phyloP scores from a whole-genome alignment of 257 asterid species.

The Penstemon newberryi region DNA sequence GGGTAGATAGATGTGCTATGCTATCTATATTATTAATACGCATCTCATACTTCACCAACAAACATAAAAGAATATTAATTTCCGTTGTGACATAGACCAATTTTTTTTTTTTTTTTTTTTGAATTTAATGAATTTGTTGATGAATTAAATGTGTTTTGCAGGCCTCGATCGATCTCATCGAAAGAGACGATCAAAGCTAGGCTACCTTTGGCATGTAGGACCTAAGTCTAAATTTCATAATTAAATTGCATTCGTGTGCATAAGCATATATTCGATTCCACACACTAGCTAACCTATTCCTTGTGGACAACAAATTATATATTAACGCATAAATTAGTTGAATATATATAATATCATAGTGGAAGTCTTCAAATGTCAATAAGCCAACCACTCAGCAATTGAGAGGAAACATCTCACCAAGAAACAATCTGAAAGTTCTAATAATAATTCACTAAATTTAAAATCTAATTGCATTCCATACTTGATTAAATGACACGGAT shows the following conservation, averaged over 20 bases:
- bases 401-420: conserved; percentile 29
- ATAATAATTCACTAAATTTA: neutral
- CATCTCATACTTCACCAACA: too few relatives aligned
- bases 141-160: too few relatives aligned
- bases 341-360: neutral
- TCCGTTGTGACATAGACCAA: too few relatives aligned
- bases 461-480: neutral
- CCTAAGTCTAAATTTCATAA: neutral
- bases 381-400: conserved; percentile 37
- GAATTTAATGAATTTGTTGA: too few relatives aligned
- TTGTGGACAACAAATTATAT: conserved; percentile 19
- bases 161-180: too few relatives aligned
- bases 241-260: conserved; percentile 21
- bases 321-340: conserved; percentile 15
- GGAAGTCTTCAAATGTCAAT: conserved; percentile 26
- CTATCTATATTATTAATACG: too few relatives aligned
- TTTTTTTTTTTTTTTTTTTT: too few relatives aligned
- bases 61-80: too few relatives aligned
- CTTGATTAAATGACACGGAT: conserved; percentile 19
- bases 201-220: neutral
- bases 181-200: too few relatives aligned
- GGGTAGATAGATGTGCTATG: too few relatives aligned
- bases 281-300: neutral
- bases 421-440: neutral
- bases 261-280: conserved; percentile 31